These are phyloP conservation scores for Neurospora terricola DNA, from an alignment of 495 filamentous ascomycete species.

Conservation along the genomic window DNA sequence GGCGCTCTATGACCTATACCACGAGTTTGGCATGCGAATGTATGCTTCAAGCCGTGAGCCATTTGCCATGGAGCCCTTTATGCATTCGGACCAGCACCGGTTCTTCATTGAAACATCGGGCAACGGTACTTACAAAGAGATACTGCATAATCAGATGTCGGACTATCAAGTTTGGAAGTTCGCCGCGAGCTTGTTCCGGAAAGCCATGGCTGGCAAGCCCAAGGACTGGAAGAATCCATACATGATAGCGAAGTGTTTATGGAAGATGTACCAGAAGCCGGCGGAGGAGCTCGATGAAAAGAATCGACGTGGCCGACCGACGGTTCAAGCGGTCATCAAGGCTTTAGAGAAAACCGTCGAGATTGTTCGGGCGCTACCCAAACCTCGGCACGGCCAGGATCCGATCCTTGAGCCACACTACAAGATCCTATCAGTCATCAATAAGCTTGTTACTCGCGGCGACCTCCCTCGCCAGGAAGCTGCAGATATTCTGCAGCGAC, in stretches of 20 bases:
- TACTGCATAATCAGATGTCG: slow-evolving; percentile 62
- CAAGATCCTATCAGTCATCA: slow-evolving; percentile 77
- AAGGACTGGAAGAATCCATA: slow-evolving; percentile 86
- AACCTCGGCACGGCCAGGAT: slow-evolving; percentile 68
- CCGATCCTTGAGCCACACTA: slow-evolving; percentile 93
- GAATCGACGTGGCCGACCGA: slow-evolving; percentile 30
- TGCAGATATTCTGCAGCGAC: slow-evolving; percentile 33
- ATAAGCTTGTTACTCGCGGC: slow-evolving; percentile 61
- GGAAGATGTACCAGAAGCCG: slow-evolving; percentile 76
- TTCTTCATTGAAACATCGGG: slow-evolving; percentile 60
- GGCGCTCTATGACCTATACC: slow-evolving; percentile 72
- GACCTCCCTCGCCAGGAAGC: slow-evolving; percentile 34
- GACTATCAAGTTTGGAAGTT: slow-evolving; percentile 79
- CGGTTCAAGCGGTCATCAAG: slow-evolving; percentile 51
- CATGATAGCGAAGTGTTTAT: slow-evolving; percentile 87
- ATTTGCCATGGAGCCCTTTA: slow-evolving; percentile 80
- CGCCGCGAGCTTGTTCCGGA: slow-evolving; percentile 66
- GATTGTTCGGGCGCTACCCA: slow-evolving; percentile 50
- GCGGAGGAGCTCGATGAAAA: slow-evolving; percentile 41
- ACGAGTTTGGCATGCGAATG: slow-evolving; percentile 80
- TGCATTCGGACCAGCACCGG: slow-evolving; percentile 61
- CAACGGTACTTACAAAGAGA: slow-evolving; percentile 63
- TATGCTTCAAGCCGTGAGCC: slow-evolving; percentile 89
- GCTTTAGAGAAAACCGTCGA: slow-evolving; percentile 61
- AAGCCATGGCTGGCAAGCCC: slow-evolving; percentile 62